A percentile compares a stretch with the other conserved stretches of the same genome.
Conservation (phyloP, 2,329 filamentous ascomycete species). For the Cordyceps cateniannulata region DNA sequence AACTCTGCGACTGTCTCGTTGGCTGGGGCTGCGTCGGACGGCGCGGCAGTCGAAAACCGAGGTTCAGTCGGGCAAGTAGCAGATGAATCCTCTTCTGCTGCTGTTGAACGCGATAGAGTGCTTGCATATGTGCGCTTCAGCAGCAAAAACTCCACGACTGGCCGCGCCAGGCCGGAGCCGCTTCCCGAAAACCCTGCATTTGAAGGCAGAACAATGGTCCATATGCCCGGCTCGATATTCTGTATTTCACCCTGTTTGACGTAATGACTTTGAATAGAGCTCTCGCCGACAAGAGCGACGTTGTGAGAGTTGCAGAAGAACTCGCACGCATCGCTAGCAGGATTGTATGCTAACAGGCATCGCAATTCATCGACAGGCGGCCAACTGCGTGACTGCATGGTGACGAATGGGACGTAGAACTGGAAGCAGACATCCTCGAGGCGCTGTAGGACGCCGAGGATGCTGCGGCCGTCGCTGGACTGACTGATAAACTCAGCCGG, state of each 20-base stretch:
- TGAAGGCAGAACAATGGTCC: background rate
- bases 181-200: no score
- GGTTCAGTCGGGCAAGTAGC: background rate
- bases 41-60: background rate
- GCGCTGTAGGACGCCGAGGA: conserved; percentile 3
- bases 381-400: background rate
- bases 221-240: conserved; percentile 1
- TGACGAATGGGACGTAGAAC: background rate
- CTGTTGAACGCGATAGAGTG: background rate
- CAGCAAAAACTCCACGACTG: conserved; percentile 2
- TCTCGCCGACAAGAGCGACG: background rate
- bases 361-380: background rate
- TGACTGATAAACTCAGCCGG: conserved; percentile 3
- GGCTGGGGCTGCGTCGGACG: background rate
- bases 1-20: background rate
- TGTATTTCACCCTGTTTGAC: background rate
- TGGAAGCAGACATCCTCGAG: background rate
- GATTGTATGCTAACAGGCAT: background rate
- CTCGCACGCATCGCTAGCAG: background rate
- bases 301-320: conserved; percentile 2
- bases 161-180: background rate
- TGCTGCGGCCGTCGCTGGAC: background rate
- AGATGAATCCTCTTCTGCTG: background rate
- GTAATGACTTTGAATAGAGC: background rate
- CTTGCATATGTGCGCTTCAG: background rate